Conservation (phyloP, 2,329 filamentous ascomycete species). For the Aspergillus aculeatus region DNA sequence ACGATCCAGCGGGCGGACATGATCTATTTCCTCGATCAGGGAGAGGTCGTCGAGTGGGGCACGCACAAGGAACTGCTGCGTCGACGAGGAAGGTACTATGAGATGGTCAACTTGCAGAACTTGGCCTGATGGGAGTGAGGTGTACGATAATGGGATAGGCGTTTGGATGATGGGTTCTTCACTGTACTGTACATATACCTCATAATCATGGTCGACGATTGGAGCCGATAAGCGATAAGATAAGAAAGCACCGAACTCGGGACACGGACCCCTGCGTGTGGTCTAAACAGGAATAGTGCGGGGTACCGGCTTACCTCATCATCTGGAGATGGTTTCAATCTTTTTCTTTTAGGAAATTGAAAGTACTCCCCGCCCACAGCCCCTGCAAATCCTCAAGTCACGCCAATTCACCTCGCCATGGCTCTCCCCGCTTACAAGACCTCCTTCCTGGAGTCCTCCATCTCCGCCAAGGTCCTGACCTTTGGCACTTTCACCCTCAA, state of each 20-base stretch:
- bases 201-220: neutral
- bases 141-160: neutral
- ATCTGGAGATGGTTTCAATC: neutral
- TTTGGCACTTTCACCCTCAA: slow-evolving; percentile 62
- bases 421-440: slow-evolving; percentile 17
- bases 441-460: slow-evolving; percentile 18
- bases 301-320: slow-evolving; percentile 2
- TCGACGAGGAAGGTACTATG: slow-evolving; percentile 66
- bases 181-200: neutral
- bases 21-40: slow-evolving; percentile 89
- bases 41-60: slow-evolving; percentile 75
- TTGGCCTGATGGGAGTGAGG: slow-evolving; percentile 46
- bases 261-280: neutral
- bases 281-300: neutral
- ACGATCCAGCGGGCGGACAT: slow-evolving; percentile 90
- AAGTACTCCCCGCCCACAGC: neutral
- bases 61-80: slow-evolving; percentile 70
- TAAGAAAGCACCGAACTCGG: neutral
- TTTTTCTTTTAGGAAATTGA: neutral
- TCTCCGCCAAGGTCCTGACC: slow-evolving; percentile 24
- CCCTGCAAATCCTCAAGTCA: neutral
- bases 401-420: neutral
- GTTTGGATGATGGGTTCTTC: neutral
- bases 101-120: slow-evolving; percentile 75
- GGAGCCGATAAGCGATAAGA: neutral